Evolutionary conservation across 805 yeast species (phyloP).

Genomic region (Kuraishia borneana): DNA sequence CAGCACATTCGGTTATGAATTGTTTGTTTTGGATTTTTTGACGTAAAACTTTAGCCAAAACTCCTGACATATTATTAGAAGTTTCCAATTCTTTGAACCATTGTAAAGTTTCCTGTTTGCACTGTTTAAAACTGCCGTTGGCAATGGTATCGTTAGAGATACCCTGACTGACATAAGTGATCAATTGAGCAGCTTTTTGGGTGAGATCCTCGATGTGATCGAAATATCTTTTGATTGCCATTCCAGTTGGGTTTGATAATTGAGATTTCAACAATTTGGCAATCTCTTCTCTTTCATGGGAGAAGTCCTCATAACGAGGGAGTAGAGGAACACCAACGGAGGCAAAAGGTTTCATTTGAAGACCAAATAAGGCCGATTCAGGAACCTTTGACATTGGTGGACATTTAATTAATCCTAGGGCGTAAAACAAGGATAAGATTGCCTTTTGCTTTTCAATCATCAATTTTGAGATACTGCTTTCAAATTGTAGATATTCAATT

Average conservation of each 20-base stretch:
- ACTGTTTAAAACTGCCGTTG: background rate
- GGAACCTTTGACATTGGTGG: slow-evolving; percentile 17
- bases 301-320: slow-evolving; percentile 36
- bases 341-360: slow-evolving; percentile 72
- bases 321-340: slow-evolving; percentile 69
- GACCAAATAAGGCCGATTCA: slow-evolving; percentile 28
- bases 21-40: slow-evolving; percentile 6
- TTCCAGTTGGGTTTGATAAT: background rate
- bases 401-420: slow-evolving; percentile 9
- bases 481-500: slow-evolving; percentile 14
- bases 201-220: slow-evolving; percentile 11
- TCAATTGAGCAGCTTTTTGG: slow-evolving; percentile 6
- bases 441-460: slow-evolving; percentile 8
- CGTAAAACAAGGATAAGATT: slow-evolving; percentile 4
- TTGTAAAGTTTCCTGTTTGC: background rate
- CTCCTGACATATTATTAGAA: background rate
- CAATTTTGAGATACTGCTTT: slow-evolving; percentile 14
- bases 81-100: background rate
- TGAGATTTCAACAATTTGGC: background rate
- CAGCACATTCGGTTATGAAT: slow-evolving; percentile 5
- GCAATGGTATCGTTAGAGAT: slow-evolving; percentile 3
- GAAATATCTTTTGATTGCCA: slow-evolving; percentile 6
- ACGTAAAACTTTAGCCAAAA: slow-evolving; percentile 3
- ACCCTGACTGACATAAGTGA: slow-evolving; percentile 8
- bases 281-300: slow-evolving; percentile 7